Evolutionary conservation across 768 basidiomycete genomes (phyloP).

Genomic region (Psilocybe cyanescens): DNA sequence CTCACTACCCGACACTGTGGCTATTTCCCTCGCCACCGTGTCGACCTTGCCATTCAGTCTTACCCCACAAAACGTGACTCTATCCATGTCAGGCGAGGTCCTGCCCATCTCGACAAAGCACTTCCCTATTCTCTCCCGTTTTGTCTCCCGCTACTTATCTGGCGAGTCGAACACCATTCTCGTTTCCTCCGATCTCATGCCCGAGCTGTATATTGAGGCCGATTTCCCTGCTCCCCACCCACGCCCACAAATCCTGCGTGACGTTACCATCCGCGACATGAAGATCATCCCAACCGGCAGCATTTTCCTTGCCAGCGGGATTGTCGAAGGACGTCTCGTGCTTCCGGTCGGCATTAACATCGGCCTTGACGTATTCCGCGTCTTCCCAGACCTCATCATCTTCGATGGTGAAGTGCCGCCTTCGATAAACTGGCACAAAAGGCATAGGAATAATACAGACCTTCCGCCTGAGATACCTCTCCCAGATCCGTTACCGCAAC

Average conservation of each 20-base stretch:
- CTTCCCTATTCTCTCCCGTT: constrained; percentile 54
- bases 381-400: constrained; percentile 78
- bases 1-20: constrained; percentile 17
- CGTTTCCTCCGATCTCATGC: constrained; percentile 56
- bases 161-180: constrained; percentile 58
- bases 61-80: constrained; percentile 69
- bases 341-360: constrained; percentile 74
- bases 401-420: constrained; percentile 71
- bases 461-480: constrained; percentile 52
- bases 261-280: constrained; percentile 81
- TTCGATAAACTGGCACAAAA: constrained; percentile 3
- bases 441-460: constrained; percentile 5
- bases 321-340: constrained; percentile 65
- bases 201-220: constrained; percentile 47
- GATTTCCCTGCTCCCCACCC: constrained; percentile 70
- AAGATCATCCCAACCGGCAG: constrained; percentile 44
- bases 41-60: constrained; percentile 58
- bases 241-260: constrained; percentile 65
- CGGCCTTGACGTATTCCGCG: constrained; percentile 60
- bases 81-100: constrained; percentile 58
- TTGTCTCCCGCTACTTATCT: constrained; percentile 69
- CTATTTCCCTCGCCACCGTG: constrained; percentile 57
- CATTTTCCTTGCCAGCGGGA: constrained; percentile 69
- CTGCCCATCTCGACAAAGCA: constrained; percentile 49
- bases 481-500: constrained; percentile 68